phyloP scores from a whole-genome alignment of 2,329 filamentous ascomycete genomes.

The Ascochyta lentis region DNA sequence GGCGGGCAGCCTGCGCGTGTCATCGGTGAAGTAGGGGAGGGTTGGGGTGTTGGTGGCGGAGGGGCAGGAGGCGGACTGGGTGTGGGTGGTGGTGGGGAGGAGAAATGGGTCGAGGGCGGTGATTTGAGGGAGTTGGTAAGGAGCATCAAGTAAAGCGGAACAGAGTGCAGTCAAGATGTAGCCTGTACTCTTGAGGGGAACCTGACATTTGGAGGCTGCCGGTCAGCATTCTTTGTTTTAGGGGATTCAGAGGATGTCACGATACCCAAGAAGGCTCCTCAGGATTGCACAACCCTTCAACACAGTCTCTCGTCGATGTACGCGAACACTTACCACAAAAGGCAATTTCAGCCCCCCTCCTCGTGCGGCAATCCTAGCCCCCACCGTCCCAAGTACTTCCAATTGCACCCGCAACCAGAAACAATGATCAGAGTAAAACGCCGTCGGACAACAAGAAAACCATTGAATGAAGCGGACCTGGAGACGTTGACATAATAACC shows the following conservation, averaged over 20 bases:
- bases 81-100: conserved; percentile 50
- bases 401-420: background rate
- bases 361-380: no score
- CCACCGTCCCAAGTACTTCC: background rate
- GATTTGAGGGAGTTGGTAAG: conserved; percentile 58
- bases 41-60: conserved; percentile 56
- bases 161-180: no score
- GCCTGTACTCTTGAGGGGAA: no score
- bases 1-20: conserved; percentile 61
- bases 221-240: no score
- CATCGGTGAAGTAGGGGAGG: conserved; percentile 57
- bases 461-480: background rate
- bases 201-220: no score
- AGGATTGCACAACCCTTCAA: background rate
- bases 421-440: background rate
- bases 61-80: conserved; percentile 43
- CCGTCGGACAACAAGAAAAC: background rate
- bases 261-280: no score
- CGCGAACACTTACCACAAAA: background rate
- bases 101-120: conserved; percentile 58
- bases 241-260: no score
- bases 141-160: conserved; percentile 47
- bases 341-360: background rate
- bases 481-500: background rate
- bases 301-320: background rate